Base-by-base conservation (phyloP, 805 yeast species). In the Lipomyces japonicus region DNA sequence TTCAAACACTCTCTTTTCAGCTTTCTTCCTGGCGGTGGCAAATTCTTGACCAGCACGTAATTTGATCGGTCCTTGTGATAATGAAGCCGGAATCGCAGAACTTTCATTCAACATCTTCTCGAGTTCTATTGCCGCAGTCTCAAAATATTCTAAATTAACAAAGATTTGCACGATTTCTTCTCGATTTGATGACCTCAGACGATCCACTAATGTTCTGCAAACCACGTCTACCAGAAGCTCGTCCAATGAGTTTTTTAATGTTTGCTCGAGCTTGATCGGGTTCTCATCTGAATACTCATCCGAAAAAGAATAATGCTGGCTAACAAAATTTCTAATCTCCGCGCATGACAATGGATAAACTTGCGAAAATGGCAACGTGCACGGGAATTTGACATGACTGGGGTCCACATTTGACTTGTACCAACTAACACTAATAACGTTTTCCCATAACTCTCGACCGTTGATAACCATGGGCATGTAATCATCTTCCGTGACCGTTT, bases 91-190 rank as follows among this genome's bases (percentile, higher is more conserved):
- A 4, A 38, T 40, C 12, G 44, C 38, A 10, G 73, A 65, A 31
- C 66, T 63, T 16, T 63, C 66, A 19, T 73, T 70, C 61, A 78
- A 65, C 44, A 66, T 57, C 25, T 59, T 59, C 50, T 76, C 75
- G 42, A 91, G 74, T 64, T 84, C 89, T 45, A 73, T 72, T 7
- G 90, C 77, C 48, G 95, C 87, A 59, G 75, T 80, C 37, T 86
- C 75, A 65, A 90, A 91, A 65, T 86, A 87, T 64, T 91, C 96
- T 61, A 91, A 71, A 65, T 93, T 89, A 50, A 93, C 84, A 58
- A 86, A 74, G 58, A 87, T 86, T 70, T 93, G 97, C 0, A 96
- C 84, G 24, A 88, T 77, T 58, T 88, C 90, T 67, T 91, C 97
- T 63, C 95, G 86, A 55, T 89, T 85, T 10, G 83, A 78, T 1